Percentiles rank a stretch among this genome's conserved stretches.
Conservation (phyloP, 2,329 filamentous ascomycete genomes). For the Metarhizium humberi region DNA sequence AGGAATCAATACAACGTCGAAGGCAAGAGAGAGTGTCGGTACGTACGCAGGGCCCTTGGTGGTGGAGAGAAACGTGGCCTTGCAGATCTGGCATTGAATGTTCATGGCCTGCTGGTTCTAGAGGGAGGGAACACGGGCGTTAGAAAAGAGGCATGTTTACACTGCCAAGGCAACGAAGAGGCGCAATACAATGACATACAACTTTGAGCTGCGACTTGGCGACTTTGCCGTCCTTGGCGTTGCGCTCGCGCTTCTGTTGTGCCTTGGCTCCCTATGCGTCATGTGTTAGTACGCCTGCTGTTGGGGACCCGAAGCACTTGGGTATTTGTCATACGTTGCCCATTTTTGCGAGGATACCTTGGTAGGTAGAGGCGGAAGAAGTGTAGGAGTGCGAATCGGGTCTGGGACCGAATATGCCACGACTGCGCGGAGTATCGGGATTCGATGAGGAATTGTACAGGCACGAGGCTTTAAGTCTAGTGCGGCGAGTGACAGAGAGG, state of each 20-base stretch:
- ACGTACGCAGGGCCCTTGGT: constrained; percentile 61
- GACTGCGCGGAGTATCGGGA: too few species aligned
- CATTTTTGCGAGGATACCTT: constrained; percentile 13
- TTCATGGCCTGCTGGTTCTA: constrained; percentile 66
- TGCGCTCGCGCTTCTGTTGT: constrained; percentile 64
- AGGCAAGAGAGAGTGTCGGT: not conserved
- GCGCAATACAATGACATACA: constrained; percentile 33
- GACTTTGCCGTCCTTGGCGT: constrained; percentile 47
- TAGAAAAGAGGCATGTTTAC: not conserved
- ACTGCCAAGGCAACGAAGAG: not conserved
- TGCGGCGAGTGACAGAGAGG: too few species aligned
- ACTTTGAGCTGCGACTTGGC: constrained; percentile 62
- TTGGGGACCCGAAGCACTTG: not conserved
- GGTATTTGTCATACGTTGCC: constrained; percentile 22
- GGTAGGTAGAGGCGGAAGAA: not conserved
- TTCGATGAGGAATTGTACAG: too few species aligned
- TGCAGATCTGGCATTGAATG: constrained; percentile 71
- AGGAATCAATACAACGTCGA: not conserved
- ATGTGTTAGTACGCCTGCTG: not conserved
- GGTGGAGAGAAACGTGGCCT: constrained; percentile 70
- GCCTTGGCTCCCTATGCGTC: constrained; percentile 50
- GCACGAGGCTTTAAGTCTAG: too few species aligned
- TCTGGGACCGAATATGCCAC: too few species aligned
- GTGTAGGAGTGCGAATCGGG: too few species aligned
- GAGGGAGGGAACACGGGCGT: constrained; percentile 9